Base-by-base conservation (phyloP, 495 filamentous ascomycete genomes). In the Jackrogersella minutella region DNA sequence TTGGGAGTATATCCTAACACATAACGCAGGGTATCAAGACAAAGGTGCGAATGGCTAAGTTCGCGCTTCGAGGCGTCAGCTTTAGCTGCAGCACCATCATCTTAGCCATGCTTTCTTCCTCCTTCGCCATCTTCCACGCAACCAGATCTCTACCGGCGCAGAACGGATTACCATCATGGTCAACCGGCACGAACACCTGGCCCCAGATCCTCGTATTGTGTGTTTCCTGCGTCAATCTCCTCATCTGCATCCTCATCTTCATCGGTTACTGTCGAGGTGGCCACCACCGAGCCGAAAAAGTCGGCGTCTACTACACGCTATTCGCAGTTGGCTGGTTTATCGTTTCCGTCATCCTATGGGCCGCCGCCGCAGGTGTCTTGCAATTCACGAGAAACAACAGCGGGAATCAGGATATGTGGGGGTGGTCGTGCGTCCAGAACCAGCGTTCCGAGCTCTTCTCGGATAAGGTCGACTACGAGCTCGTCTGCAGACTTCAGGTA, bases 11-110 rank as follows among this genome's bases (percentile, higher is more conserved):
- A 40, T 50, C 64, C 80, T 83, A 74, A 85, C 74, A 54, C 31
- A 16, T 6, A 31, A 11, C 31, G 36, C 73, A 98, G 94, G 91
- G 90, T 86, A 85, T 96, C 74, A 99, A 99, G 82, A 85, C 90
- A 14, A 88, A 93, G 47, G 93, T 99, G 31, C 89, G 95, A 11
- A 84, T 97, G 72, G 96, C 93, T 61, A 99, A 99, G 81, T 88
- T 97, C 63, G 86, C 96, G 65, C 88, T 99, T 28, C 90, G 95
- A 64, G 88, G 91, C 53, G 89, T 97, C 76, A 98, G 93, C 84
- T 97, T 98, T 78, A 91, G 90, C 78, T 99, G 95, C 83, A 93
- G 90, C 81, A 83, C 97, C 50, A 97, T 99, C 71, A 91, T 99
- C 62, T 84, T 99, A 44, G 81, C 92, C 55, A 91, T 99, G 80